phyloP scores from a whole-genome alignment of 306 rosid genomes.

The Inga laurina region DNA sequence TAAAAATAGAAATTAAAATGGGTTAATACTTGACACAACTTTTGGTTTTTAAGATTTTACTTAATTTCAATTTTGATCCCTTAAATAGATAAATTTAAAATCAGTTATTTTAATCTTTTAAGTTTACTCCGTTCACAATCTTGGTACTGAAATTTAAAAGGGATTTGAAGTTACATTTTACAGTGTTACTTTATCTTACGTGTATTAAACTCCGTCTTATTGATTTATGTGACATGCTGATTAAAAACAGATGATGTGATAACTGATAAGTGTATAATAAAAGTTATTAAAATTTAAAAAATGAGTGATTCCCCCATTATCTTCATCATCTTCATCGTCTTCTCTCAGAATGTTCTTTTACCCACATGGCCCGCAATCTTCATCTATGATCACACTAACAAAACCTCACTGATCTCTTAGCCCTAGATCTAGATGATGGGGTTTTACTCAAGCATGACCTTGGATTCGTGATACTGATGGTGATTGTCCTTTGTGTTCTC shows the following conservation, averaged over 20 bases:
- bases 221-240: no score
- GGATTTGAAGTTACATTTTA: accelerated
- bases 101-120: accelerated
- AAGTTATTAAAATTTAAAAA: no score
- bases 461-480: constrained; percentile 15
- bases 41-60: no score
- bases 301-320: not conserved
- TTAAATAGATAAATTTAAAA: no score
- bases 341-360: constrained; percentile 50
- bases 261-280: no score
- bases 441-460: constrained; percentile 89
- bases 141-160: no score
- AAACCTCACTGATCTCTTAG: constrained; percentile 80
- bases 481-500: constrained; percentile 53
- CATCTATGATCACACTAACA: constrained; percentile 82
- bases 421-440: constrained; percentile 65
- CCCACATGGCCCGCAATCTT: constrained; percentile 83
- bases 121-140: no score
- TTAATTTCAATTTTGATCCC: no score
- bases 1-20: not conserved
- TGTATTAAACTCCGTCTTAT: no score
- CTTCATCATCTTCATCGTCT: constrained; percentile 44
- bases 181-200: no score
- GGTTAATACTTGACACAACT: no score
- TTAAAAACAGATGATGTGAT: no score